These are phyloP conservation scores for Hypoxylon lienhwacheense DNA, from an alignment of 495 filamentous ascomycete species.

Conservation along the genomic window DNA sequence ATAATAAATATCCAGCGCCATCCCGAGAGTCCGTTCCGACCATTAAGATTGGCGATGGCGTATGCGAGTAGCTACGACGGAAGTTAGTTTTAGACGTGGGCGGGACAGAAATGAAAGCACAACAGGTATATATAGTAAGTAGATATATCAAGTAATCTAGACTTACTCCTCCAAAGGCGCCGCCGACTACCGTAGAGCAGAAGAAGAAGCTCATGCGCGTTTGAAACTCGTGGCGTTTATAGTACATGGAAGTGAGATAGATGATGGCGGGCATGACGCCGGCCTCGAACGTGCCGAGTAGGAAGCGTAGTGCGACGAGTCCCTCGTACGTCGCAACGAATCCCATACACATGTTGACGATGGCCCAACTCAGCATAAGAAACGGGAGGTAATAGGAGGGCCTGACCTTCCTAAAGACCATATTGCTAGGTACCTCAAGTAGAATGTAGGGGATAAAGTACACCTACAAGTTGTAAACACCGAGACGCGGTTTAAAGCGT, in stretches of 20 bases:
- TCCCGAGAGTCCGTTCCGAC: conserved; percentile 48
- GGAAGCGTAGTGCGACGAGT: conserved; percentile 56
- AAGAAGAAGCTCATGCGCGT: conserved; percentile 62
- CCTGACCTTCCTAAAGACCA: conserved; percentile 53
- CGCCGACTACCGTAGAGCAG: conserved; percentile 58
- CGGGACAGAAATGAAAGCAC: too few relatives aligned
- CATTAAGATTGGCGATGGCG: conserved; percentile 58
- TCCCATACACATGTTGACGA: conserved; percentile 56
- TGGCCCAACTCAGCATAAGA: conserved; percentile 60
- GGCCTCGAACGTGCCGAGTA: conserved; percentile 63
- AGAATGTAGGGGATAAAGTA: conserved; percentile 68
- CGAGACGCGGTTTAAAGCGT: not conserved
- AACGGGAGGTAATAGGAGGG: conserved; percentile 57
- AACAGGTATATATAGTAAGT: too few relatives aligned
- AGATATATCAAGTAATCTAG: too few relatives aligned
- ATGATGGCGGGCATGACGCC: conserved; percentile 59
- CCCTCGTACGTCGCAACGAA: conserved; percentile 53
- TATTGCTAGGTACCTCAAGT: conserved; percentile 62
- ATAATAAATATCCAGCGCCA: conserved; percentile 58
- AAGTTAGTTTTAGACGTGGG: conserved; percentile 13
- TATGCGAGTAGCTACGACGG: conserved; percentile 55
- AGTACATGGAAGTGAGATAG: conserved; percentile 64
- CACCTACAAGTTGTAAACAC: conserved; percentile 21
- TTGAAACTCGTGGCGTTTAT: conserved; percentile 63
- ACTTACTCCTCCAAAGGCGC: conserved; percentile 60